Base-by-base conservation (phyloP, 148 eudicot species). In the Cornus controversa region DNA sequence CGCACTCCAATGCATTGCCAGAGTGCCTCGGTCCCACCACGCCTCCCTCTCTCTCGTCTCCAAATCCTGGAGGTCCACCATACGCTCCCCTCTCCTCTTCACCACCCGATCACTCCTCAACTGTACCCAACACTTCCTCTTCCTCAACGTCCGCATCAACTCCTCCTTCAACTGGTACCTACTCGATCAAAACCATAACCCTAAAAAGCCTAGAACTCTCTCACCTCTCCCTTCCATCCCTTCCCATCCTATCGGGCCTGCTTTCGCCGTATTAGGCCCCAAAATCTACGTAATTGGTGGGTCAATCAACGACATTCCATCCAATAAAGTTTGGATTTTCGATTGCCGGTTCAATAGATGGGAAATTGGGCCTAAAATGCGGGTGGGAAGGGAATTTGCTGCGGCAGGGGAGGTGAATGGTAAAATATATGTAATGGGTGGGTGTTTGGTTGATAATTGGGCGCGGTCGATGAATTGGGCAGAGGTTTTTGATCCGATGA, bases 251-350 rank as follows among this genome's bases (percentile, higher is more conserved):
- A 84, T 93, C 34, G 97, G 97, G 0, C 82, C 97, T 7, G 81
- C 96, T 0, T 78, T 86, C 15, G 86, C 83, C 13, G 84, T 80
- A 23, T 72, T 91, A 16, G 89, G 86, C 14, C 74, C 87, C 28
- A 80, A 82, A 50, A 78, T 95, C 31, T 95, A 93, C 73, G 84
- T 95, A 8, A 95, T 95, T 62, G 98, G 98, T 1, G 98, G 97
- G 5, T 91, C 96, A 0, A 26, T 89, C n/a, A 71, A 78, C 63
- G 93, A 90, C 54, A 50, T 85, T 2, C 85, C 98, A 0, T 78
- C 84, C 2, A 76, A 78, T 34, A 64, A 62, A 24, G 66, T 91
- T 40, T 91, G 95, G 97, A 78, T 92, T 73, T 87, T 82, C 74
- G 96, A 95, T 86, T 87, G 89, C 45, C 75, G 90, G 79, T 72